Conservation (phyloP, 768 basidiomycete genomes). For the Hygrophorus pudorinus region DNA sequence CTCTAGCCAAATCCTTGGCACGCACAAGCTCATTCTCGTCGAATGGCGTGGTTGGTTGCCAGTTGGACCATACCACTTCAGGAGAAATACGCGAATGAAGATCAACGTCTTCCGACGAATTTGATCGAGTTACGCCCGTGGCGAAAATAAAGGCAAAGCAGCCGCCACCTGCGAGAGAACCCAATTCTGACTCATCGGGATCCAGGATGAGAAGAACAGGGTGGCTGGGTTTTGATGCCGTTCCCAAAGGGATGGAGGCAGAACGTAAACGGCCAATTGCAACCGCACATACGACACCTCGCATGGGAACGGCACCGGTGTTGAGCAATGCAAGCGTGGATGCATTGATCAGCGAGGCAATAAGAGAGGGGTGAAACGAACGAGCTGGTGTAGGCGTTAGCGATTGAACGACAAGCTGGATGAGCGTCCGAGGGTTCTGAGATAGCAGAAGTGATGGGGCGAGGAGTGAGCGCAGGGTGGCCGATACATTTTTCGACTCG, state of each 20-base stretch:
- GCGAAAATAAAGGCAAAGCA: slow-evolving; percentile 63
- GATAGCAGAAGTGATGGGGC: slow-evolving; percentile 55
- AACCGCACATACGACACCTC: slow-evolving; percentile 64
- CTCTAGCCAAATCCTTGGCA: slow-evolving; percentile 40
- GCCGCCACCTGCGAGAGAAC: slow-evolving; percentile 33
- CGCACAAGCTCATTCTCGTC: slow-evolving; percentile 29
- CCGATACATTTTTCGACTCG: slow-evolving; percentile 49
- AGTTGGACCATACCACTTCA: slow-evolving; percentile 51
- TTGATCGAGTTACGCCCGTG: slow-evolving; percentile 12
- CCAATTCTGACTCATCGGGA: slow-evolving; percentile 35
- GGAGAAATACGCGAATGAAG: background rate
- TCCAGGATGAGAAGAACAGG: slow-evolving; percentile 31
- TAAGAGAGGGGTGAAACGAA: slow-evolving; percentile 23
- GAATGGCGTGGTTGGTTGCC: slow-evolving; percentile 27
- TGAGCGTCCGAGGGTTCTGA: slow-evolving; percentile 59
- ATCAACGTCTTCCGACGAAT: background rate
- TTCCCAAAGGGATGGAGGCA: background rate
- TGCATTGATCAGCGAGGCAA: slow-evolving; percentile 64
- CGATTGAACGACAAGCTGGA: slow-evolving; percentile 72
- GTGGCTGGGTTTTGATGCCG: slow-evolving; percentile 9
- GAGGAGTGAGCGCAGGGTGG: slow-evolving; percentile 45
- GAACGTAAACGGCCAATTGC: slow-evolving; percentile 33
- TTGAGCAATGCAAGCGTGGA: slow-evolving; percentile 58
- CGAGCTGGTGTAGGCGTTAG: slow-evolving; percentile 24
- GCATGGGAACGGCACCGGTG: slow-evolving; percentile 63